These are phyloP conservation scores for Tritrichomonas foetus DNA, from an alignment of 208 protist species.

Conservation along the genomic window DNA sequence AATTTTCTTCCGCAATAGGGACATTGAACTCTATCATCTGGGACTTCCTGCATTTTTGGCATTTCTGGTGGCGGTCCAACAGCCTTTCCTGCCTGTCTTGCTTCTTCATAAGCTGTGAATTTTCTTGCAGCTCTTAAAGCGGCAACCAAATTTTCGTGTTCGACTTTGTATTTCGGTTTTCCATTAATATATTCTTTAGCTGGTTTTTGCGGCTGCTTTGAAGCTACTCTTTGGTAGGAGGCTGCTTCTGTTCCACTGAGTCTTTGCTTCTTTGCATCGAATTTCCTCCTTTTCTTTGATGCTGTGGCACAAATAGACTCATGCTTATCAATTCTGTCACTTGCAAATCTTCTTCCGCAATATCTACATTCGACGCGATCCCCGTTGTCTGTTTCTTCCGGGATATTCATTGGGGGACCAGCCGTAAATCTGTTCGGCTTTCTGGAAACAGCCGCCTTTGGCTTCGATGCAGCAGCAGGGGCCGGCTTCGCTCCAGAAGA, in stretches of 20 bases:
- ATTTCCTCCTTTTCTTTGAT: neutral
- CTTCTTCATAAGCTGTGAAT: neutral
- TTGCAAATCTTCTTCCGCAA: slow-evolving; percentile 18
- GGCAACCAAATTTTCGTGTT: neutral
- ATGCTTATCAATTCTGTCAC: neutral
- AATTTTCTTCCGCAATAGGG: neutral
- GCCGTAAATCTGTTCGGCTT: neutral
- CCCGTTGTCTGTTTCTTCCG: neutral
- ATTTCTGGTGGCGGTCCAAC: neutral
- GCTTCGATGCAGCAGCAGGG: neutral
- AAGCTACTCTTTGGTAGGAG: neutral
- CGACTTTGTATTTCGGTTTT: neutral
- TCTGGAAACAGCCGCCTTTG: neutral
- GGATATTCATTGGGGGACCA: neutral
- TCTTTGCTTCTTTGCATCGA: neutral
- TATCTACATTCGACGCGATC: neutral
- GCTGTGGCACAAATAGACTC: slow-evolving; percentile 8
- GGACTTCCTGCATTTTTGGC: neutral
- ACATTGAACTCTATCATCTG: slow-evolving; percentile 8
- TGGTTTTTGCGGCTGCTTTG: neutral
- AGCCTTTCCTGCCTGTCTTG: neutral
- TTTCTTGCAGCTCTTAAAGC: neutral
- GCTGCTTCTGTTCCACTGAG: neutral
- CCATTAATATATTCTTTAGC: neutral
- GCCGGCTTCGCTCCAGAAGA: neutral